Conservation (phyloP, 164 flowering plant genomes). For the Liriodendron chinense region DNA sequence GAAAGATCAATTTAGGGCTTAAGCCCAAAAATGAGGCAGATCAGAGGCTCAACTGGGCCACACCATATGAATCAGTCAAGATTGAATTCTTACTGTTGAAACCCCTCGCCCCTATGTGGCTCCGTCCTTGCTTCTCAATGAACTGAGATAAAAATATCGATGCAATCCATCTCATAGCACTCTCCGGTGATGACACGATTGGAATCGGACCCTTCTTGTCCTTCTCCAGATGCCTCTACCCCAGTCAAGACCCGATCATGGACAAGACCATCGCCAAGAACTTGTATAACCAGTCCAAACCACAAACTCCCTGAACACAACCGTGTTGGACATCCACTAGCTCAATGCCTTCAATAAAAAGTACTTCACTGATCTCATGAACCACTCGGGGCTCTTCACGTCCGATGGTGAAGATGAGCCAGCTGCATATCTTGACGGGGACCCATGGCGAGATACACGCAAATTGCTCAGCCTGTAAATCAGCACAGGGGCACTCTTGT, state of each 20-base stretch:
- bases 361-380: constrained; percentile 59
- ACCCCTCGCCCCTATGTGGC: too few species aligned
- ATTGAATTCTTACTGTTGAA: too few species aligned
- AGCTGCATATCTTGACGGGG: constrained; percentile 54
- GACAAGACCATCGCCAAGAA: constrained; percentile 37
- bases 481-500: constrained; percentile 8
- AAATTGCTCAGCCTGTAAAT: constrained; percentile 49
- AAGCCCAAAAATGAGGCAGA: too few species aligned
- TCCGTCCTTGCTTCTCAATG: constrained; percentile 19
- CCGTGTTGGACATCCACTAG: constrained; percentile 36
- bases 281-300: constrained; percentile 35
- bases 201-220: constrained; percentile 59
- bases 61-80: too few species aligned
- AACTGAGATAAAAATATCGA: constrained; percentile 30
- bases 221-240: constrained; percentile 53
- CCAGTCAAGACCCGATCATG: constrained; percentile 50
- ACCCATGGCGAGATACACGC: constrained; percentile 51
- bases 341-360: constrained; percentile 59
- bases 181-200: constrained; percentile 76
- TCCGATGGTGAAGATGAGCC: constrained; percentile 66
- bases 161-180: constrained; percentile 56
- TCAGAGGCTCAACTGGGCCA: too few species aligned
- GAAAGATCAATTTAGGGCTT: too few species aligned
- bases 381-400: constrained; percentile 55
- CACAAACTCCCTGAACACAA: constrained; percentile 23